These are phyloP conservation scores for Bjerkandera adusta DNA, from an alignment of 1,284 basidiomycete species.

Conservation along the genomic window DNA sequence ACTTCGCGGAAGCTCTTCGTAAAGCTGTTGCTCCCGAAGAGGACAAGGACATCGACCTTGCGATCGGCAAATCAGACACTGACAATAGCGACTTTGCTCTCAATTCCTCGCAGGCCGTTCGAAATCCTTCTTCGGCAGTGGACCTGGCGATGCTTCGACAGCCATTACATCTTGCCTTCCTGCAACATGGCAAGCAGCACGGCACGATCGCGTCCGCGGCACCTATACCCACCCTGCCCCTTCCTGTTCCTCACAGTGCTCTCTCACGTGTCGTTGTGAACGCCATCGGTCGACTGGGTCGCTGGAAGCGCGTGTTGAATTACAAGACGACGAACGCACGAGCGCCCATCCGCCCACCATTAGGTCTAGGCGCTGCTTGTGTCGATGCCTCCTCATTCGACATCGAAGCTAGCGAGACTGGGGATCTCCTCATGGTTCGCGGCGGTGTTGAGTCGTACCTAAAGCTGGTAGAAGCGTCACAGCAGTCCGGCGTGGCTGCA, in stretches of 20 bases:
- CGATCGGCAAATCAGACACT: no score
- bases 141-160: slow-evolving; percentile 35
- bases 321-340: slow-evolving; percentile 34
- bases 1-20: slow-evolving; percentile 57
- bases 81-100: no score
- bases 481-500: slow-evolving; percentile 13
- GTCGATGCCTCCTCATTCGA: slow-evolving; percentile 67
- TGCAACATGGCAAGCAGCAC: slow-evolving; percentile 39
- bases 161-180: slow-evolving; percentile 43
- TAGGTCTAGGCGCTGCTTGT: slow-evolving; percentile 34
- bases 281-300: slow-evolving; percentile 76
- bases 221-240: slow-evolving; percentile 31
- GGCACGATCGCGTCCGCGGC: slow-evolving; percentile 23
- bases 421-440: slow-evolving; percentile 56
- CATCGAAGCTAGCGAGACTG: slow-evolving; percentile 54
- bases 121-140: slow-evolving; percentile 20
- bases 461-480: slow-evolving; percentile 53
- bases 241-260: slow-evolving; percentile 60
- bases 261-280: slow-evolving; percentile 77
- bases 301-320: slow-evolving; percentile 79
- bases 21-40: slow-evolving; percentile 42
- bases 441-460: slow-evolving; percentile 68
- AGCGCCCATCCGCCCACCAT: slow-evolving; percentile 33
- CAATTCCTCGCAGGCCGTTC: slow-evolving; percentile 8
- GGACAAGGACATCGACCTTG: slow-evolving; percentile 73